Percentiles rank a stretch among this genome's conserved stretches.
Evolutionary conservation across 305 asterid species (phyloP).

Genomic region (Solanum chacoense): DNA sequence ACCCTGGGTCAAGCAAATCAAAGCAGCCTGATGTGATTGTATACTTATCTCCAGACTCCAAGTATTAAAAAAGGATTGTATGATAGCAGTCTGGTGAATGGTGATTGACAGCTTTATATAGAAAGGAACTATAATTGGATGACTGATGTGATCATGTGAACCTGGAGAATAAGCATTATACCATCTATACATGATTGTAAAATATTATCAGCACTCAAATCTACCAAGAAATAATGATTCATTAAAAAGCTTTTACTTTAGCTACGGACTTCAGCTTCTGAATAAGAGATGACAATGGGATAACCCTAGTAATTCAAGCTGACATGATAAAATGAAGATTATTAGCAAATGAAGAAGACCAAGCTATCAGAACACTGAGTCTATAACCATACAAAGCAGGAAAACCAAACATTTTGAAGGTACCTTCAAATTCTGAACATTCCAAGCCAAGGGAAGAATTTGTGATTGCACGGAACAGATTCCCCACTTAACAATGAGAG

Average conservation of each 20-base stretch:
- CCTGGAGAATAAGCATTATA: not conserved
- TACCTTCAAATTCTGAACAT: not conserved
- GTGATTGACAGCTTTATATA: not conserved
- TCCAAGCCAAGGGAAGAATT: not conserved
- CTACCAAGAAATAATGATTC: not conserved
- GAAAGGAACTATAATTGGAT: not conserved
- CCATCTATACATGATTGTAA: not conserved
- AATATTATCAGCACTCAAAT: not conserved
- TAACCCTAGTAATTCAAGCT: not conserved
- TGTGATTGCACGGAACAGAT: not conserved
- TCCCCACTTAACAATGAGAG: not conserved
- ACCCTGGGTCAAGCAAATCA: too few species aligned
- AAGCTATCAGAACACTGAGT: not conserved
- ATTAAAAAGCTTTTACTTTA: not conserved
- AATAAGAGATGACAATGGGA: not conserved
- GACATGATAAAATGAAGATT: not conserved
- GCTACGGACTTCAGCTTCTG: not conserved
- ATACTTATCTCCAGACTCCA: not conserved
- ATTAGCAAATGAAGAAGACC: not conserved
- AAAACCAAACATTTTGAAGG: not conserved
- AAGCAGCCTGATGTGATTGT: too few species aligned
- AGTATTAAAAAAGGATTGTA: not conserved
- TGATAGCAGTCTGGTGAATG: not conserved
- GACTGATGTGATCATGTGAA: not conserved
- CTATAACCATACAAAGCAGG: not conserved